Percentiles rank a stretch among this genome's conserved stretches.
Evolutionary conservation across 768 basidiomycete genomes (phyloP).

Genomic region (Amanita pallidorosea): DNA sequence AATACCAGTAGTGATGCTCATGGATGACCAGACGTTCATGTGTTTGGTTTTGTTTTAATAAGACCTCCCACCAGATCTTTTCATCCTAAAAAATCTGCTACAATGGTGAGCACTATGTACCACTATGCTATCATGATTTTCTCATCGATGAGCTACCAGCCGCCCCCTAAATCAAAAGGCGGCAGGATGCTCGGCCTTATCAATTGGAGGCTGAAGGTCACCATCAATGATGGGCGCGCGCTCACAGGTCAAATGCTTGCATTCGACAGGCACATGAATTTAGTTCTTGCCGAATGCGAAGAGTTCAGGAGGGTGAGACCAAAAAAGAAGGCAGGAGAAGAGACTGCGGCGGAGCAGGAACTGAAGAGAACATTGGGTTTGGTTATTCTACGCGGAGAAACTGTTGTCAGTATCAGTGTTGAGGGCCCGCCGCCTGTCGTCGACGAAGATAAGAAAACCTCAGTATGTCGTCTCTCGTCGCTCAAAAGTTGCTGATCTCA

Average conservation of each 20-base stretch:
- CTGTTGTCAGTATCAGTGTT: constrained; percentile 88
- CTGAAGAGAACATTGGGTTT: constrained; percentile 95
- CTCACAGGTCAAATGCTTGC: constrained; percentile 98
- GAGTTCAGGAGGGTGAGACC: constrained; percentile 89
- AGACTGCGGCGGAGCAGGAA: constrained; percentile 74
- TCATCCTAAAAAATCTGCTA: constrained; percentile 20
- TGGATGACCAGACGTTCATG: not conserved
- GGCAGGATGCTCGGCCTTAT: constrained; percentile 97
- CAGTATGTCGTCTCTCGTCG: constrained; percentile 31
- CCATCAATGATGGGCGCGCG: constrained; percentile 93
- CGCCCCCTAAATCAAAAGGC: constrained; percentile 94
- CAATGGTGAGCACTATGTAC: constrained; percentile 37
- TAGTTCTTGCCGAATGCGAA: constrained; percentile 96
- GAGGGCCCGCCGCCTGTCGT: constrained; percentile 91
- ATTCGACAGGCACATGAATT: constrained; percentile 99
- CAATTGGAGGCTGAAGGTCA: constrained; percentile 96
- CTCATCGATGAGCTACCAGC: constrained; percentile 28
- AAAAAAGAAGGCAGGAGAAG: constrained; percentile 85
- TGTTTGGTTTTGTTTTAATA: constrained; percentile 1
- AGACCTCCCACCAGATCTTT: not conserved
- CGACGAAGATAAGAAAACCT: constrained; percentile 83
- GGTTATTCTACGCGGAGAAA: constrained; percentile 93
- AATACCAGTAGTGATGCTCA: not conserved
- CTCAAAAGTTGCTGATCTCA: no score
- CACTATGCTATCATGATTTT: not conserved